Percentiles rank a stretch among this genome's conserved stretches.
Conservation (phyloP, 2,329 filamentous ascomycete species). For the Rutstroemia sp. region DNA sequence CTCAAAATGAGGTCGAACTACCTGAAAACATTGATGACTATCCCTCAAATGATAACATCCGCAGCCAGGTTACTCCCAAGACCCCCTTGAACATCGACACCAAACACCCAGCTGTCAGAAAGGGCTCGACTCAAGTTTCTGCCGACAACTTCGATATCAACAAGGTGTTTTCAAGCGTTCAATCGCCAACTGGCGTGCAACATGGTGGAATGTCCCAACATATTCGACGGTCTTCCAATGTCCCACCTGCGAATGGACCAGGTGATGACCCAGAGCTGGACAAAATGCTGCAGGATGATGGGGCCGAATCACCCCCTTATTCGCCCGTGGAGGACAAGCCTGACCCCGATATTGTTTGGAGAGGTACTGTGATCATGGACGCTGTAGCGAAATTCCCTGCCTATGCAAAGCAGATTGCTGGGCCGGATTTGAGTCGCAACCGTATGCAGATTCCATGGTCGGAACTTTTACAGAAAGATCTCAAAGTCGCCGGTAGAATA, state of each 20-base stretch:
- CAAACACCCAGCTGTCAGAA: constrained; percentile 18
- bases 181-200: constrained; percentile 55
- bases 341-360: constrained; percentile 70
- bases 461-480: constrained; percentile 61
- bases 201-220: constrained; percentile 29
- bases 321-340: constrained; percentile 68
- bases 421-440: constrained; percentile 62
- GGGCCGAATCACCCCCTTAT: constrained; percentile 70
- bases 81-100: constrained; percentile 28
- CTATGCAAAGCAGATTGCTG: constrained; percentile 75
- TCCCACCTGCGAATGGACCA: constrained; percentile 42
- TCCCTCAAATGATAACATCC: constrained; percentile 24
- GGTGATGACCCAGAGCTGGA: constrained; percentile 85
- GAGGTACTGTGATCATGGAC: constrained; percentile 68
- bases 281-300: constrained; percentile 70
- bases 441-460: constrained; percentile 55
- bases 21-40: constrained; percentile 27
- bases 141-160: constrained; percentile 65
- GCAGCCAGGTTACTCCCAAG: constrained; percentile 19
- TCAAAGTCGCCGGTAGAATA: constrained; percentile 74
- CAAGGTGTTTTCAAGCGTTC: constrained; percentile 76
- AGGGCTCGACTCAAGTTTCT: constrained; percentile 18
- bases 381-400: constrained; percentile 68
- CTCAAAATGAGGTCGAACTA: constrained; percentile 28
- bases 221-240: constrained; percentile 36